These are phyloP conservation scores for Apiotrichum gracile DNA, from an alignment of 1,284 basidiomycete genomes.

Conservation along the genomic window DNA sequence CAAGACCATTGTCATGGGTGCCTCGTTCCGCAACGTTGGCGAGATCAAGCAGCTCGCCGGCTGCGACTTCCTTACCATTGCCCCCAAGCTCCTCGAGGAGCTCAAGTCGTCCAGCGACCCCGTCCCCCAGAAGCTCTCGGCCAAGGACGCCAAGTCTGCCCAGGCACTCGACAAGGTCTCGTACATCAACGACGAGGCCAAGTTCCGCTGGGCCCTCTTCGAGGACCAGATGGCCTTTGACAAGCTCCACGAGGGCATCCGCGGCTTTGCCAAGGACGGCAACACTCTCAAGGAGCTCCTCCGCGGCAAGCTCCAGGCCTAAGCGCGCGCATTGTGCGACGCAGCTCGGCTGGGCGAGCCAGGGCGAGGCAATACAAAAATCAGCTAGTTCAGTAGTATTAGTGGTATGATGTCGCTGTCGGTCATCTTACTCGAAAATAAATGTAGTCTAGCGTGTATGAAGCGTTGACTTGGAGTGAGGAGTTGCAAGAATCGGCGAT, in stretches of 20 bases:
- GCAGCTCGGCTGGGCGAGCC: not conserved
- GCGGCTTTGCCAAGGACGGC: constrained; percentile 94
- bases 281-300: constrained; percentile 79
- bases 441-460: not conserved
- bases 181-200: constrained; percentile 86
- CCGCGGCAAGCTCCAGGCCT: constrained; percentile 61
- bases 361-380: too few species aligned
- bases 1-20: constrained; percentile 99
- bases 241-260: constrained; percentile 92
- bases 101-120: constrained; percentile 72
- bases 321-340: constrained; percentile 1
- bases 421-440: not conserved
- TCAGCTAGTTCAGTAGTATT: not conserved
- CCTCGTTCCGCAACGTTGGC: constrained; percentile 91
- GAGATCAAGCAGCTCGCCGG: constrained; percentile 95
- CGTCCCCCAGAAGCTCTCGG: constrained; percentile 77
- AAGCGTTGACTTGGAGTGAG: not conserved
- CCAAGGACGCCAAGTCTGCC: constrained; percentile 55
- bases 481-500: too few species aligned
- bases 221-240: constrained; percentile 92
- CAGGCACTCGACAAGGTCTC: constrained; percentile 71
- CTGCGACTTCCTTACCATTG: constrained; percentile 93
- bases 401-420: not conserved
- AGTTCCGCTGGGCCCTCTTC: constrained; percentile 90
- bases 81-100: constrained; percentile 84